Conservation (phyloP, 129 eudicot species). For the Oenanthe sinensis region DNA sequence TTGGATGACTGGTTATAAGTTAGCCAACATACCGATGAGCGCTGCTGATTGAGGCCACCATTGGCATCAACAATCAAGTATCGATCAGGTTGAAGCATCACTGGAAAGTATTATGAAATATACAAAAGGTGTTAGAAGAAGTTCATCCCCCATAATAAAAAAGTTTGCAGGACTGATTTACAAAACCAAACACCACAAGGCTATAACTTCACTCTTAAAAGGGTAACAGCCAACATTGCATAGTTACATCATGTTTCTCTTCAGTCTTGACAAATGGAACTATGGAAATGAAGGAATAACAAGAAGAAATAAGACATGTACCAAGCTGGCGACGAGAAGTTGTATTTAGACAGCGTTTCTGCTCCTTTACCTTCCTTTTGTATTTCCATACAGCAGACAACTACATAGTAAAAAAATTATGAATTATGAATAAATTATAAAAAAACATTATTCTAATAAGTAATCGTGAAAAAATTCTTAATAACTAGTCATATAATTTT, state of each 20-base stretch:
- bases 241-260: background rate
- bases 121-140: conserved; percentile 10
- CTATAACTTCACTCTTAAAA: background rate
- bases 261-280: background rate
- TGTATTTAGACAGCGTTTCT: conserved; percentile 38
- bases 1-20: conserved; percentile 6
- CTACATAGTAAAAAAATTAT: conserved; percentile 33
- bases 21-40: conserved; percentile 67
- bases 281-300: background rate
- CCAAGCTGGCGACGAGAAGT: conserved; percentile 33
- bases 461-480: background rate
- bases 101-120: conserved; percentile 25
- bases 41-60: conserved; percentile 94
- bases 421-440: background rate
- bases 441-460: background rate
- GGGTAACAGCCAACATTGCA: background rate
- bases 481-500: background rate
- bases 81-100: conserved; percentile 19
- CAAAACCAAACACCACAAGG: background rate
- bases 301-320: conserved; percentile 16
- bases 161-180: background rate
- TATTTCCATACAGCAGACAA: conserved; percentile 66
- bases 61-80: conserved; percentile 83
- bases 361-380: conserved; percentile 58
- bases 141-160: background rate